These are phyloP conservation scores for Aspergillus baeticus DNA, from an alignment of 495 filamentous ascomycete genomes.

Conservation along the genomic window DNA sequence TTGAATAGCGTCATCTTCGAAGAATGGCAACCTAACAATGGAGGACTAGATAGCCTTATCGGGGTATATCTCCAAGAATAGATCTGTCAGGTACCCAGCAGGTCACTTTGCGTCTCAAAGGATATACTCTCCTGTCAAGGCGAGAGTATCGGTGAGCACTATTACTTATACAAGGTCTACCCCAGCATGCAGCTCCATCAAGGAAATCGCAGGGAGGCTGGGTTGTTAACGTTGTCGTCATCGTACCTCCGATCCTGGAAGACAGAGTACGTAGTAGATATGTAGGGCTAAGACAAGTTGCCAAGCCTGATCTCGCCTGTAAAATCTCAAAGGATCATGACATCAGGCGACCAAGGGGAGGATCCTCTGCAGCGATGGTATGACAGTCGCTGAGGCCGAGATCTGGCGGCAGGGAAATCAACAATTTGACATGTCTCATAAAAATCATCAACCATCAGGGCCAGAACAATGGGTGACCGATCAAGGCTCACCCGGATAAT, in stretches of 20 bases:
- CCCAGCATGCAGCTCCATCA: not conserved
- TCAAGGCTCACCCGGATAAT: not conserved
- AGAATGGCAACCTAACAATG: too few relatives aligned
- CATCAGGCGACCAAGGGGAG: slow-evolving; percentile 11
- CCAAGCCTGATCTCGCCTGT: not conserved
- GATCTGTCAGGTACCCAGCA: slow-evolving; percentile 11
- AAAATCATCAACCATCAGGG: not conserved
- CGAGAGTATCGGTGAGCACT: not conserved
- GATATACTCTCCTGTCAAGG: not conserved
- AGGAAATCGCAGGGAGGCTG: not conserved
- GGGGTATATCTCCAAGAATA: slow-evolving; percentile 11
- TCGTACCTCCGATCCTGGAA: not conserved
- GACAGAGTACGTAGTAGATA: not conserved
- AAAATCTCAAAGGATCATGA: not conserved
- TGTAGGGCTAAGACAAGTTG: not conserved
- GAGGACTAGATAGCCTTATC: slow-evolving; percentile 3
- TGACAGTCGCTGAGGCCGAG: not conserved
- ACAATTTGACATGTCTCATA: not conserved
- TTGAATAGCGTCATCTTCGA: too few relatives aligned
- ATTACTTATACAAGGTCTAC: not conserved
- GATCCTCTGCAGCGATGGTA: slow-evolving; percentile 1
- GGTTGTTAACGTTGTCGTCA: slow-evolving; percentile 1
- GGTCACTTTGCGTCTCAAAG: not conserved
- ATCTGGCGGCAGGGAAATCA: not conserved
- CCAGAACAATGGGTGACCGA: not conserved